A percentile compares a stretch with the other conserved stretches of the same genome.
phyloP scores from a whole-genome alignment of 768 basidiomycete genomes.

The Leccinum sublutescens region DNA sequence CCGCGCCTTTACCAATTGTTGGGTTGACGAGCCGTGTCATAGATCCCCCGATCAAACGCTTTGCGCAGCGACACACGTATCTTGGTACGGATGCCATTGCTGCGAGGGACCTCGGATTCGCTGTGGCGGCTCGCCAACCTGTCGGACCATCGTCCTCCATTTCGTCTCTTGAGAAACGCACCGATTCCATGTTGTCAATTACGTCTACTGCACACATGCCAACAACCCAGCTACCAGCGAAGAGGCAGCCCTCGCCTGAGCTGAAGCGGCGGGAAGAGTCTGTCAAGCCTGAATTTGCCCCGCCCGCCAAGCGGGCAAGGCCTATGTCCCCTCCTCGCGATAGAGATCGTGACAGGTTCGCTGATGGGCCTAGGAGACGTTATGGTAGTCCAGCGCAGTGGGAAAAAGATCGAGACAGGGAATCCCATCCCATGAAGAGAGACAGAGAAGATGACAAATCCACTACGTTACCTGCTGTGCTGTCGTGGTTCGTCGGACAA shows the following conservation, averaged over 20 bases:
- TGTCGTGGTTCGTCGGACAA: conserved; percentile 83
- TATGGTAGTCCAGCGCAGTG: conserved; percentile 40
- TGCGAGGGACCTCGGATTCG: conserved; percentile 82
- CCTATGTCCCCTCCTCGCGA: conserved; percentile 49
- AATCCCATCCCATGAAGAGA: conserved; percentile 38
- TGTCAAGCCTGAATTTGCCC: conserved; percentile 37
- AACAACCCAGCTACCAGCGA: conserved; percentile 21
- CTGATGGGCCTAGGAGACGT: conserved; percentile 38
- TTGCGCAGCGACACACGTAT: conserved; percentile 76
- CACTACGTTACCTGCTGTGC: conserved; percentile 50
- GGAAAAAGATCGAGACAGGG: conserved; percentile 47
- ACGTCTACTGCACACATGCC: conserved; percentile 26
- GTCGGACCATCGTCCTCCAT: conserved; percentile 17
- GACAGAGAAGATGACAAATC: conserved; percentile 46
- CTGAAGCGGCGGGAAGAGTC: conserved; percentile 44
- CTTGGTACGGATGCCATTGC: conserved; percentile 87
- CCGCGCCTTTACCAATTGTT: not conserved
- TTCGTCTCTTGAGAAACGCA: conserved; percentile 33
- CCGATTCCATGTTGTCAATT: conserved; percentile 37
- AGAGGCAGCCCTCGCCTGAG: conserved; percentile 35
- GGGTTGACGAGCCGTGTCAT: not conserved
- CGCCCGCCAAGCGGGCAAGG: conserved; percentile 44
- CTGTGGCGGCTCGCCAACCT: conserved; percentile 40
- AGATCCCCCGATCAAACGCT: conserved; percentile 91
- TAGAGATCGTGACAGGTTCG: conserved; percentile 47